Percentiles rank a stretch among this genome's conserved stretches.
Conservation (phyloP, 179 eudicot genomes). For the Beta macrorhiza region DNA sequence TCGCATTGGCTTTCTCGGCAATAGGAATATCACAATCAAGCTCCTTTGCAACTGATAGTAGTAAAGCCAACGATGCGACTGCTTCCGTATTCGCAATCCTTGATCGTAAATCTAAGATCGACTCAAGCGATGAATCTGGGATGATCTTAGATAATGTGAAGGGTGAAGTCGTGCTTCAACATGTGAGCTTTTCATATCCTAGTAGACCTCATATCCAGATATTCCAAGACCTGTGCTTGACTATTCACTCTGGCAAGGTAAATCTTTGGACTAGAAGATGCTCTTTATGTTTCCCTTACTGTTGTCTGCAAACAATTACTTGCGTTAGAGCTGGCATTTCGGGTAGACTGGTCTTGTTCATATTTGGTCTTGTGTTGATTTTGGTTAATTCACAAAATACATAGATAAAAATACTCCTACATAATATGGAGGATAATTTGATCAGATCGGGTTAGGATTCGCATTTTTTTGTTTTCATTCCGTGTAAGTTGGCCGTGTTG, state of each 20-base stretch:
- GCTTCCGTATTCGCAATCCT: slow-evolving; percentile 22
- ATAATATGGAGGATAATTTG: too few relatives aligned
- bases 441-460: too few relatives aligned
- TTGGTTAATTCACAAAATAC: too few relatives aligned
- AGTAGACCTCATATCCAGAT: slow-evolving; percentile 24
- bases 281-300: background rate
- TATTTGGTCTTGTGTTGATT: too few relatives aligned
- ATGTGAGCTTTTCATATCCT: slow-evolving; percentile 21
- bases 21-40: slow-evolving; percentile 32
- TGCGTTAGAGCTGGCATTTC: background rate
- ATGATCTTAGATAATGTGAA: slow-evolving; percentile 20
- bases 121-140: slow-evolving; percentile 23
- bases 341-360: too few relatives aligned
- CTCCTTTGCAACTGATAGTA: slow-evolving; percentile 21
- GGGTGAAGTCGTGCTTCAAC: slow-evolving; percentile 25
- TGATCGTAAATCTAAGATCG: slow-evolving; percentile 29
- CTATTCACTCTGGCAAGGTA: slow-evolving; percentile 28
- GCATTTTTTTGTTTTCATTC: too few relatives aligned
- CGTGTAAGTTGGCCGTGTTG: too few relatives aligned
- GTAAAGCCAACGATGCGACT: slow-evolving; percentile 26
- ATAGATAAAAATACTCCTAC: too few relatives aligned
- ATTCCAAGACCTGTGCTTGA: slow-evolving; percentile 27
- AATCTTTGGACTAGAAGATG: background rate
- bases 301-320: background rate
- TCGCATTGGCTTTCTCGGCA: slow-evolving; percentile 24